phyloP scores from a whole-genome alignment of 1,284 basidiomycete species.

The Pseudozyma pruni region DNA sequence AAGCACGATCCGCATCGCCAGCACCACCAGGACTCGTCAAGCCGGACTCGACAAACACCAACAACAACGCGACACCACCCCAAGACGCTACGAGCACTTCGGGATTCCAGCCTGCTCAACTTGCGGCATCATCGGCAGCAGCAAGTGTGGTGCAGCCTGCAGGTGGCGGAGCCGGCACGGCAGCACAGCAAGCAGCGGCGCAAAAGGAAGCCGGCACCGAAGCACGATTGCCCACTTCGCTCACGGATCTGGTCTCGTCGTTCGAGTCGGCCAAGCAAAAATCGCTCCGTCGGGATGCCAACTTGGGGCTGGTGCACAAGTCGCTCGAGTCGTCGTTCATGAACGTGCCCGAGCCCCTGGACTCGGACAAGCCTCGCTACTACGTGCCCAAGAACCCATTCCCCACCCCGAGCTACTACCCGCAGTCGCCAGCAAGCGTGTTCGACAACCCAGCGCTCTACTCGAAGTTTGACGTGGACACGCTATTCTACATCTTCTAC shows the following conservation, averaged over 20 bases:
- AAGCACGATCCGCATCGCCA: conserved; percentile 38
- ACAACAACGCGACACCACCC: conserved; percentile 6
- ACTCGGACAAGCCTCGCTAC: conserved; percentile 78
- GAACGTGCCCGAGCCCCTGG: conserved; percentile 88
- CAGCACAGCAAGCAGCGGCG: conserved; percentile 49
- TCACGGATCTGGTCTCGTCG: conserved; percentile 91
- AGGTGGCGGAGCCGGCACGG: conserved; percentile 54
- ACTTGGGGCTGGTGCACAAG: conserved; percentile 78
- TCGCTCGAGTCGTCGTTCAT: conserved; percentile 89
- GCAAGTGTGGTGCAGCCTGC: conserved; percentile 59
- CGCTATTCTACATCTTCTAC: conserved; percentile 99
- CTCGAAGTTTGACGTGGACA: conserved; percentile 93
- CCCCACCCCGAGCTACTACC: conserved; percentile 92
- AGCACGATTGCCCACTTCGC: conserved; percentile 75
- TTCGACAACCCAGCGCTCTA: conserved; percentile 88
- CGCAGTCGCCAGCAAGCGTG: conserved; percentile 83
- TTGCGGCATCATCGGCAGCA: conserved; percentile 69
- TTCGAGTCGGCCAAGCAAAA: conserved; percentile 97
- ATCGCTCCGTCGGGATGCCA: conserved; percentile 83
- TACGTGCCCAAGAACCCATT: conserved; percentile 94
- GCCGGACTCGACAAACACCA: conserved; percentile 17
- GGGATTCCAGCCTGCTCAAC: conserved; percentile 59
- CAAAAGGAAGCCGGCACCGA: conserved; percentile 57
- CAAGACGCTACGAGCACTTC: conserved; percentile 8
- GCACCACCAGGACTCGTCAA: conserved; percentile 44